Base-by-base conservation (phyloP, 1,139 yeast genomes). In the Maudiozyma humilis region DNA sequence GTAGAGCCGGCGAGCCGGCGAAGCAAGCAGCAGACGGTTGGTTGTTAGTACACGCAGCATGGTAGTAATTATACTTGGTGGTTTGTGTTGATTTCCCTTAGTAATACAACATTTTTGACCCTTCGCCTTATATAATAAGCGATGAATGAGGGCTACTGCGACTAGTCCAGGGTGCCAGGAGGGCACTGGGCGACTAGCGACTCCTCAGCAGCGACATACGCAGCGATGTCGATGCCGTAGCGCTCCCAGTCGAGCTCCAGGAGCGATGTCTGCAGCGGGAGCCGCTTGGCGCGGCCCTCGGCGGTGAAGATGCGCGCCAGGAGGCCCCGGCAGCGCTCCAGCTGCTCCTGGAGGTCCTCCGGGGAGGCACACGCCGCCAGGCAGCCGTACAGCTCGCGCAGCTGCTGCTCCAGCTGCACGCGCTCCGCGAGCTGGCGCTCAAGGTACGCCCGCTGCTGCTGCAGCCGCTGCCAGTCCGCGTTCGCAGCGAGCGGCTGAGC, bases 171-270 rank as follows among this genome's bases (percentile, higher is more conserved):
- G 27, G 49, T 42, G 13, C 56, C 59, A 23, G 48, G 44, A 18
- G 46, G 48, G 33, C 51, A 51, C 30, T 54, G 38, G 6, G 55
- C 42, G 14, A 51, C 35, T 38, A 56, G 41, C 25, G 51, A 42
- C 18, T 51, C 59, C 36, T 55, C 45, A 15, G 47, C 43, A 17
- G 48, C 44, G 20, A 59, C 51, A 40, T 60, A 60, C 39, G 51
- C 56, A 31, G 45, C 47, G 12, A 57, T 48, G 42, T 59, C 55
- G 12, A 60, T 25, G 4, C 62, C 63, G 42, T 51, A 60, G 45
- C 55, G 54, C 16, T 48, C 23, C 62, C 64, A 82, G 67, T 48
- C 82, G 75, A 51, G 70, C 68, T 62, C 71, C 3, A 25, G 7
- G n/a, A n/a, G 14, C 10, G 20, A 15, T 8, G 29, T 3, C 42